phyloP scores from a whole-genome alignment of 2,329 filamentous ascomycete genomes.

The Fusarium musae region DNA sequence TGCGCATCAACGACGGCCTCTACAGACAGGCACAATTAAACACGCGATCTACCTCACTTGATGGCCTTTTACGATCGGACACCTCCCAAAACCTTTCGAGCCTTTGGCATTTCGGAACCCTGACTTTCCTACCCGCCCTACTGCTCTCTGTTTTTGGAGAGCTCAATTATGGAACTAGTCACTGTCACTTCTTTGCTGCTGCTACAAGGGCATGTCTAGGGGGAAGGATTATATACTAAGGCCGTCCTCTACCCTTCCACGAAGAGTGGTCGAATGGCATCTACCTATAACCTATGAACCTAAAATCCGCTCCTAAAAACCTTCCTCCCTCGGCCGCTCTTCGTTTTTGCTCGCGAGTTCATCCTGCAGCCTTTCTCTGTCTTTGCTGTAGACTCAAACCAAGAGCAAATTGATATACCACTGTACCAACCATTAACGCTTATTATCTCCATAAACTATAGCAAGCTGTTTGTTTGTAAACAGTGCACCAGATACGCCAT shows the following conservation, averaged over 20 bases:
- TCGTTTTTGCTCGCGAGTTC: slow-evolving; percentile 10
- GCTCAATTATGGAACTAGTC: not conserved
- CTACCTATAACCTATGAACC: slow-evolving; percentile 11
- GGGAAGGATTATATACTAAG: not conserved
- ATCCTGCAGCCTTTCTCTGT: not conserved
- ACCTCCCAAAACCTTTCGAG: not conserved
- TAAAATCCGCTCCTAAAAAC: not conserved
- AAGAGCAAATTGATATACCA: no score
- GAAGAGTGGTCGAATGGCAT: slow-evolving; percentile 22
- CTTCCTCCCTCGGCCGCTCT: slow-evolving; percentile 1
- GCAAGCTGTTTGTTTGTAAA: no score
- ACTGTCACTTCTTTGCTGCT: not conserved
- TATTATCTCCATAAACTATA: no score
- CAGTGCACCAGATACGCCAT: no score
- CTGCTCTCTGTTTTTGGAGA: slow-evolving; percentile 1
- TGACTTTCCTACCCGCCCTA: not conserved
- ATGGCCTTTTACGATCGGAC: not conserved
- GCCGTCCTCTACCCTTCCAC: not conserved
- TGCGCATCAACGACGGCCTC: not conserved
- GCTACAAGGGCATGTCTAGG: not conserved
- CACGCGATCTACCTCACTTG: not conserved
- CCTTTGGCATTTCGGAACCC: not conserved
- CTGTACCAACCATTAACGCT: no score
- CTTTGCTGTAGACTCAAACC: not conserved
- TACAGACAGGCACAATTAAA: not conserved